These are phyloP conservation scores for Annulohypoxylon stygium DNA, from an alignment of 495 filamentous ascomycete species.

Conservation along the genomic window DNA sequence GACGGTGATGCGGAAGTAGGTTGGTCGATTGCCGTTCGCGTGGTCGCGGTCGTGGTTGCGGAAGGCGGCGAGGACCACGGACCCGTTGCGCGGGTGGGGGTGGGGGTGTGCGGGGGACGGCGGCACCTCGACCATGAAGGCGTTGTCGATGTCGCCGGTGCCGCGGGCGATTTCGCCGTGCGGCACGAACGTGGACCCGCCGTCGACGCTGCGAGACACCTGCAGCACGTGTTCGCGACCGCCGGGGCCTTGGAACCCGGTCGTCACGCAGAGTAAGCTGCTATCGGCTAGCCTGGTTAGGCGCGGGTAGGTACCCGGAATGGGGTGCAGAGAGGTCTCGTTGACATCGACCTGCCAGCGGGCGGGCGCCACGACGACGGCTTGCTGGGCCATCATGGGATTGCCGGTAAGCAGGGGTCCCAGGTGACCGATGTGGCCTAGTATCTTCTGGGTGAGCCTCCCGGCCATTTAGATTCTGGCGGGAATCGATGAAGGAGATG, in stretches of 20 bases:
- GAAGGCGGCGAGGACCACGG: constrained; percentile 68
- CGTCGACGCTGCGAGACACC: constrained; percentile 58
- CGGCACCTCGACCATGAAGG: constrained; percentile 68
- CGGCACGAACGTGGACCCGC: constrained; percentile 56
- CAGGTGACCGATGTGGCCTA: constrained; percentile 43
- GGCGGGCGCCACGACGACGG: not conserved
- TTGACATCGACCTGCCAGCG: constrained; percentile 40
- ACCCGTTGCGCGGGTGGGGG: not conserved
- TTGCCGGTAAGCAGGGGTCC: constrained; percentile 37
- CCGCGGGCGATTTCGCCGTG: constrained; percentile 52
- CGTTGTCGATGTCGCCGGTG: constrained; percentile 70
- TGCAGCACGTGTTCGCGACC: constrained; percentile 55
- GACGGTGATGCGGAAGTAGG: constrained; percentile 72
- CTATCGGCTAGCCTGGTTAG: constrained; percentile 61
- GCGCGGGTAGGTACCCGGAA: constrained; percentile 65
- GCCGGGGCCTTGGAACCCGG: constrained; percentile 52
- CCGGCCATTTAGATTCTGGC: constrained; percentile 36
- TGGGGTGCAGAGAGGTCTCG: constrained; percentile 40
- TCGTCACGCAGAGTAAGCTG: constrained; percentile 62
- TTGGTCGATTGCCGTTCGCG: constrained; percentile 50
- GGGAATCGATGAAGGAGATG: constrained; percentile 2
- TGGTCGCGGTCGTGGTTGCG: constrained; percentile 69
- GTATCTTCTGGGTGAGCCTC: constrained; percentile 45
- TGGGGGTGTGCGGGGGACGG: constrained; percentile 8
- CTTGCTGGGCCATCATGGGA: not conserved